phyloP scores from a whole-genome alignment of 2,329 filamentous ascomycete genomes.

The Trichophyton equinum region DNA sequence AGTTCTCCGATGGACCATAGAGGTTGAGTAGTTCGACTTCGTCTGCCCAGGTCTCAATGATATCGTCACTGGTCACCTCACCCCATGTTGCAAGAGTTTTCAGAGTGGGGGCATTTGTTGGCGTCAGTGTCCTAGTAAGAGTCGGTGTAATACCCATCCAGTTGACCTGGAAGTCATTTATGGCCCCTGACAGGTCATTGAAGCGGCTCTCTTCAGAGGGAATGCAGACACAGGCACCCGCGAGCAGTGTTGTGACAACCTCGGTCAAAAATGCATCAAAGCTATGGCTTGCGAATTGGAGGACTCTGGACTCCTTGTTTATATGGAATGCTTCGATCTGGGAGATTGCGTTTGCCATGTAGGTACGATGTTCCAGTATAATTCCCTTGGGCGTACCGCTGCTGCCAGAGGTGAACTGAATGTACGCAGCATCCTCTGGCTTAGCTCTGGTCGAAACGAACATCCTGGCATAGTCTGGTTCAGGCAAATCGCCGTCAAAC shows the following conservation, averaged over 20 bases:
- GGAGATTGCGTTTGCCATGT: slow-evolving; percentile 18
- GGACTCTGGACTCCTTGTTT: slow-evolving; percentile 31
- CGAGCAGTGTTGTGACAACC: slow-evolving; percentile 33
- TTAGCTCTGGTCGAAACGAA: too few species aligned
- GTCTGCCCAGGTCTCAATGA: slow-evolving; percentile 16
- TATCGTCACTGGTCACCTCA: slow-evolving; percentile 18
- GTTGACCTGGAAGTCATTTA: slow-evolving; percentile 40
- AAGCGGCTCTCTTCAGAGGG: slow-evolving; percentile 39
- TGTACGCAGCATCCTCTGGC: slow-evolving; percentile 14
- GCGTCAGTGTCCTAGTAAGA: slow-evolving; percentile 39
- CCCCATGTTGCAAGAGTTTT: slow-evolving; percentile 24
- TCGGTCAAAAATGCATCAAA: slow-evolving; percentile 3
- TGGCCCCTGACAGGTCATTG: slow-evolving; percentile 38
- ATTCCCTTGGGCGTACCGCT: slow-evolving; percentile 5
- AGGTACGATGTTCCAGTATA: background rate
- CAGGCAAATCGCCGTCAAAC: background rate
- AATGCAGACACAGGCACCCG: slow-evolving; percentile 49
- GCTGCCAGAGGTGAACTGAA: slow-evolving; percentile 22
- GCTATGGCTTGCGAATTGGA: slow-evolving; percentile 33
- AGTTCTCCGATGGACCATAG: slow-evolving; percentile 17
- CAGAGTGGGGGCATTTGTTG: slow-evolving; percentile 26
- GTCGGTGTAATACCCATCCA: slow-evolving; percentile 48
- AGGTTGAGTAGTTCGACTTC: slow-evolving; percentile 27
- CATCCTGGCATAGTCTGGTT: background rate
- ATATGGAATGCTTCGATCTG: background rate